Conservation (phyloP, 306 rosid genomes). For the Sesbania bispinosa region DNA sequence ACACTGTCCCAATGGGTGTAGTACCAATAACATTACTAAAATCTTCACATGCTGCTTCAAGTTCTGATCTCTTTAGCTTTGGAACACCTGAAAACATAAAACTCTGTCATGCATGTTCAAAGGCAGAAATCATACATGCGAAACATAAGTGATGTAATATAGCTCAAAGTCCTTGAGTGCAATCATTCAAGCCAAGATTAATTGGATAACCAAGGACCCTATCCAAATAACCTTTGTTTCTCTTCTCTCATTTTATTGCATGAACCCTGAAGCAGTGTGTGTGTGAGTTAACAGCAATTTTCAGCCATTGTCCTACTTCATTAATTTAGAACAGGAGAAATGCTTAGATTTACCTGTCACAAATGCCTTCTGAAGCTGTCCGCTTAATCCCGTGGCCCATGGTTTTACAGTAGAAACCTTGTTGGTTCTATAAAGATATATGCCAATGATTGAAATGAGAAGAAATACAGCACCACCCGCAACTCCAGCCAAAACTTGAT, state of each 20-base stretch:
- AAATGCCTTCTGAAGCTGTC: conserved; percentile 97
- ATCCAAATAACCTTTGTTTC: background rate
- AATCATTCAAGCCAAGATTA: conserved; percentile 6
- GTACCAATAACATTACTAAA: conserved; percentile 86
- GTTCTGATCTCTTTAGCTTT: conserved; percentile 84
- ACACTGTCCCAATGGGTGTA: conserved; percentile 72
- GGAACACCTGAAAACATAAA: conserved; percentile 70
- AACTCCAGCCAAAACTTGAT: conserved; percentile 39
- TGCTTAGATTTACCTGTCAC: conserved; percentile 59
- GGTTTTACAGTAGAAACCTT: conserved; percentile 86
- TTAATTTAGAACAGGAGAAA: conserved; percentile 9
- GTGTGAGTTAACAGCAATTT: background rate
- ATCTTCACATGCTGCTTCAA: conserved; percentile 93
- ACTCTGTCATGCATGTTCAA: conserved; percentile 18
- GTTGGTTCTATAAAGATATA: conserved; percentile 51
- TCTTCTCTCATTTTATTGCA: background rate
- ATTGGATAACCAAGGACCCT: conserved; percentile 15
- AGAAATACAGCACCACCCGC: conserved; percentile 43
- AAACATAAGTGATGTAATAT: background rate
- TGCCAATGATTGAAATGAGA: conserved; percentile 28
- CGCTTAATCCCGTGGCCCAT: conserved; percentile 94
- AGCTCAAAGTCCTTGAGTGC: background rate
- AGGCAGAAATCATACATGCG: background rate
- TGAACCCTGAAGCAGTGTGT: background rate
- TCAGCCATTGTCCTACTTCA: background rate